phyloP scores from a whole-genome alignment of 495 filamentous ascomycete species.

The Aspergillus homomorphus region DNA sequence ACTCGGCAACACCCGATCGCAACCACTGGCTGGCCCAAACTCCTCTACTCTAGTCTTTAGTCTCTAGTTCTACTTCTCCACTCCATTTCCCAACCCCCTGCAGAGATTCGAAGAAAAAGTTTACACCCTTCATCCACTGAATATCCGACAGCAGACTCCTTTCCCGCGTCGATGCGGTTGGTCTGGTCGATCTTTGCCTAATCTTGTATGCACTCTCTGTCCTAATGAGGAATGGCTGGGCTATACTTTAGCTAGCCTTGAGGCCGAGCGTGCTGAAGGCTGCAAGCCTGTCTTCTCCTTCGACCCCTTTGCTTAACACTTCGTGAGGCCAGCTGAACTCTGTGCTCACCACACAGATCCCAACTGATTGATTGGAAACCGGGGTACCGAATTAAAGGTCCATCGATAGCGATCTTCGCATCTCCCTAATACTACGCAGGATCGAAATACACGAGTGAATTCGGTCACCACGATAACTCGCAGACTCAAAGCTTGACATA shows the following conservation, averaged over 20 bases:
- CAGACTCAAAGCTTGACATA: background rate
- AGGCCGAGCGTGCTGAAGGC: background rate
- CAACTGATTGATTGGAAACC: background rate
- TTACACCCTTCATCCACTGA: background rate
- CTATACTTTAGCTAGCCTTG: background rate
- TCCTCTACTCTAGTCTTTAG: background rate
- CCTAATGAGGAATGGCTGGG: background rate
- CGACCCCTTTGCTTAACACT: background rate
- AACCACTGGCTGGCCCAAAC: conserved; percentile 2
- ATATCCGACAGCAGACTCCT: background rate
- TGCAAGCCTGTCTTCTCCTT: background rate
- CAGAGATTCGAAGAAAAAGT: too few relatives aligned
- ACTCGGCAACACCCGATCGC: conserved; percentile 18
- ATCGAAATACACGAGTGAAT: background rate
- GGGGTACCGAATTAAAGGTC: background rate
- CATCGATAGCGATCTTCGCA: background rate
- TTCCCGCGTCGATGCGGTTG: background rate
- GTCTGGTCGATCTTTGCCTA: background rate
- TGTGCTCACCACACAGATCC: background rate
- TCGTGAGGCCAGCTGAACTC: background rate
- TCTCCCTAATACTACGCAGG: background rate
- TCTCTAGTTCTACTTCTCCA: background rate
- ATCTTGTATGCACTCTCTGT: background rate
- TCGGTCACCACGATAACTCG: background rate
- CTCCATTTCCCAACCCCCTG: background rate